Base-by-base conservation (phyloP, 345 rosid genomes). In the Citrus maxima region DNA sequence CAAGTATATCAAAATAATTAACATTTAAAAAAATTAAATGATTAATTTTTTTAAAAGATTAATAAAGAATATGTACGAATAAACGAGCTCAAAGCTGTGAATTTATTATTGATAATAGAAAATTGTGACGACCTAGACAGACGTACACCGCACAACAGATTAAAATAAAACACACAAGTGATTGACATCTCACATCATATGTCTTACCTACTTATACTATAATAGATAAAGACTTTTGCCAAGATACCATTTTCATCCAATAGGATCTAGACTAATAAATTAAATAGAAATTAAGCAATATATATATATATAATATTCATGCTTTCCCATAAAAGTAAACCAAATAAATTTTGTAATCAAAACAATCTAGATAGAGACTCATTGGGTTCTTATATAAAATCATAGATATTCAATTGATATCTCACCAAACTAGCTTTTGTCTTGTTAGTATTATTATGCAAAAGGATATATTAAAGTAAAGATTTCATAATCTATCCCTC, bases 351-450 rank as follows among this genome's bases (percentile, higher is more conserved):
- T 12, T 13, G 51, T 46, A 12, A 42, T 42, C 16, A 42, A 42
- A 42, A 42, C 16, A 60, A 69, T 54, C 12, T 70, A 19, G 66
- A 71, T 70, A 2, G 67, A 64, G 76, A 74, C 34, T 16, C 24
- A 56, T 22, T 19, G 28, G 61, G 30, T 62, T 71, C 64, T 14
- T 27, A 8, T 19, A 30, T 65, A 25, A 5, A 49, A 67, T 28
- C 2, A 37, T 37, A 51, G 51, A 46, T 27, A 40, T 37, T 62
- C 65, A 28, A 70, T 28, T 6, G 69, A 71, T 64, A 32, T 78
- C 40, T 70, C 6, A 60, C 61, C 76, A 51, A 28, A 82, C 76
- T 75, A 75, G 37, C 73, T 10, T 61, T 71, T 58, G 60, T 82
- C 14, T 27, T 10, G 5, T 6, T 73, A 6, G 21, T 4, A 38